These are phyloP conservation scores for Aspergillus floridensis DNA, from an alignment of 2,329 filamentous ascomycete species.

Conservation along the genomic window DNA sequence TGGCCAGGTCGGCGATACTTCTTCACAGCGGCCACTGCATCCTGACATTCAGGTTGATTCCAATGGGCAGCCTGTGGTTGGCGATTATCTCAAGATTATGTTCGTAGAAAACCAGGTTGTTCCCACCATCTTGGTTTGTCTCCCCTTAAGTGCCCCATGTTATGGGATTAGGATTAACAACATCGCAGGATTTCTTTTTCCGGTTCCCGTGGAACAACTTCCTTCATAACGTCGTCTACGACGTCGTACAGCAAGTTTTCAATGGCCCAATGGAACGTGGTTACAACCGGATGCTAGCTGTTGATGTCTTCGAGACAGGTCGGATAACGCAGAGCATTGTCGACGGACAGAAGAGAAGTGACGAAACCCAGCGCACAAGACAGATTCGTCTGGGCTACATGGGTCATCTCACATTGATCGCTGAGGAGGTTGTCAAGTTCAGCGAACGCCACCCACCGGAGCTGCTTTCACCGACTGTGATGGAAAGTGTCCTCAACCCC, in stretches of 20 bases:
- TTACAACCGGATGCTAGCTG: slow-evolving; percentile 83
- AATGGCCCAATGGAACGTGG: slow-evolving; percentile 97
- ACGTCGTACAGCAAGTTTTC: slow-evolving; percentile 98
- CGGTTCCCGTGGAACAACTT: slow-evolving; percentile 99
- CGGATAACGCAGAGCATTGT: slow-evolving; percentile 90
- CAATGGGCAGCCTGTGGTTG: slow-evolving; percentile 75
- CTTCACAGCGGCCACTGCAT: slow-evolving; percentile 22
- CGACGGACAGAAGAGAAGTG: slow-evolving; percentile 81
- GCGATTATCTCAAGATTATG: slow-evolving; percentile 91
- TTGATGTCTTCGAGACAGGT: slow-evolving; percentile 88
- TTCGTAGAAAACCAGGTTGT: slow-evolving; percentile 95
- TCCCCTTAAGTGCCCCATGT: neutral
- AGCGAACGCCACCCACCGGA: slow-evolving; percentile 91
- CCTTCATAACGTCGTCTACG: slow-evolving; percentile 97
- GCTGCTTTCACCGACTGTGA: slow-evolving; percentile 74
- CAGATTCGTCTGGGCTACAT: slow-evolving; percentile 96
- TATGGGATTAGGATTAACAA: neutral
- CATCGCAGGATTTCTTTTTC: slow-evolving; percentile 88
- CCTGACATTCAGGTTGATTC: slow-evolving; percentile 56
- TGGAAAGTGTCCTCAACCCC: slow-evolving; percentile 83
- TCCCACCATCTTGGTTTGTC: slow-evolving; percentile 84
- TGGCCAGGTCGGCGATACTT: slow-evolving; percentile 18
- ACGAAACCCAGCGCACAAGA: slow-evolving; percentile 76
- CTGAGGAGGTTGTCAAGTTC: slow-evolving; percentile 98
- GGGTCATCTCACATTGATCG: slow-evolving; percentile 94